Conservation (phyloP, 2,329 filamentous ascomycete species). For the Fusarium papillatum region DNA sequence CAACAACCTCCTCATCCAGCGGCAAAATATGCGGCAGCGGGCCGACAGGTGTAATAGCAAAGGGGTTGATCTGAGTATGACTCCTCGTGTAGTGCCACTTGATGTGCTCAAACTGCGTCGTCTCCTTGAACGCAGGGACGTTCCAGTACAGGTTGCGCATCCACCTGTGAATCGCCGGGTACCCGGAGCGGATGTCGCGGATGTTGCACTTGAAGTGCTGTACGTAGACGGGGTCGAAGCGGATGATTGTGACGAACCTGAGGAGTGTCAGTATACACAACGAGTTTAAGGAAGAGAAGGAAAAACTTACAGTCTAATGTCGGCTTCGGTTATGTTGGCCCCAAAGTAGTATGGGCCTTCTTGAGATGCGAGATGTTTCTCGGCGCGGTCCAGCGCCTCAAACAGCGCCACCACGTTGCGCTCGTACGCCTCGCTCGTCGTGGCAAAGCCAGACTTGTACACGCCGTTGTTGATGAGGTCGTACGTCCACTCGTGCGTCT, state of each 20-base stretch:
- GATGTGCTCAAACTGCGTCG: constrained; percentile 95
- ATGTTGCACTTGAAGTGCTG: constrained; percentile 93
- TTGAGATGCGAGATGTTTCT: constrained; percentile 72
- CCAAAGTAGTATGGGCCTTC: constrained; percentile 82
- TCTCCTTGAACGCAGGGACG: constrained; percentile 80
- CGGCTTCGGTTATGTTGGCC: constrained; percentile 81
- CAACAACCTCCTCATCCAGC: constrained; percentile 82
- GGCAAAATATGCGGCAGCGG: constrained; percentile 86
- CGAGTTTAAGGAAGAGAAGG: neutral
- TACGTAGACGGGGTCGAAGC: constrained; percentile 85
- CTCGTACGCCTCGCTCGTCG: constrained; percentile 86
- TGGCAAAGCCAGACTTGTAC: constrained; percentile 87
- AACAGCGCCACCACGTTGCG: constrained; percentile 80
- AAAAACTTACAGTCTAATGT: constrained; percentile 74
- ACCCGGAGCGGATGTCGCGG: constrained; percentile 86
- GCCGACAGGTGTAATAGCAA: constrained; percentile 85
- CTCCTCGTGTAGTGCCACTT: constrained; percentile 80
- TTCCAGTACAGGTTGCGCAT: constrained; percentile 89
- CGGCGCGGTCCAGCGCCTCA: constrained; percentile 80
- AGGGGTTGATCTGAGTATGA: constrained; percentile 76
- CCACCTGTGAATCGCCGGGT: constrained; percentile 86
- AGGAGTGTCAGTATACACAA: neutral
- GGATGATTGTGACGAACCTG: constrained; percentile 77
- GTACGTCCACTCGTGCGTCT: constrained; percentile 86
- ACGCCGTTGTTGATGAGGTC: constrained; percentile 79